A percentile compares a stretch with the other conserved stretches of the same genome.
phyloP scores from a whole-genome alignment of 2,329 filamentous ascomycete genomes.

The Thermothelomyces thermophilus region DNA sequence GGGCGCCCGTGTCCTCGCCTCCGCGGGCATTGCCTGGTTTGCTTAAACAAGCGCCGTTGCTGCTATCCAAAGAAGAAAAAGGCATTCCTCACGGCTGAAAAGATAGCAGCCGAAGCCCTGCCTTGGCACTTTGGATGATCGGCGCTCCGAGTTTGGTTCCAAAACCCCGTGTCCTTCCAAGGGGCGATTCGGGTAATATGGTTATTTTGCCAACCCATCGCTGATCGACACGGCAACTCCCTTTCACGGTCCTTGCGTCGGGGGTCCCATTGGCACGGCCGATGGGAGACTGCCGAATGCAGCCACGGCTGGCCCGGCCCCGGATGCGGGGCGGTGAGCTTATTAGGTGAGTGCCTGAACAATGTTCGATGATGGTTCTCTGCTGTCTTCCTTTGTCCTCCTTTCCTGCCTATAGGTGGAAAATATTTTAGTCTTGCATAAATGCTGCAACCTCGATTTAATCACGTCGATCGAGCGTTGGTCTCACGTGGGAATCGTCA shows the following conservation, averaged over 20 bases:
- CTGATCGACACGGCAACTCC: conserved; percentile 13
- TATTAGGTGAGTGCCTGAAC: neutral
- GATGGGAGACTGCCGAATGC: conserved; percentile 21
- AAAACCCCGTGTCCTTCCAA: conserved; percentile 12
- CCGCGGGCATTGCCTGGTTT: conserved; percentile 8
- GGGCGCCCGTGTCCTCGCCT: neutral
- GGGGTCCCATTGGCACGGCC: conserved; percentile 19
- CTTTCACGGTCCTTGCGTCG: conserved; percentile 13
- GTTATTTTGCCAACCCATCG: conserved; percentile 23
- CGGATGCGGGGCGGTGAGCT: conserved; percentile 7
- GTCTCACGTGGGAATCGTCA: neutral
- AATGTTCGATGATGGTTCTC: neutral
- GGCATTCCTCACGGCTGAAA: conserved; percentile 12
- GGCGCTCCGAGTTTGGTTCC: neutral
- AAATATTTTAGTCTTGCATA: conserved; percentile 1
- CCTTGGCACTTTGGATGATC: conserved; percentile 27
- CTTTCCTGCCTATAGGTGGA: conserved; percentile 6
- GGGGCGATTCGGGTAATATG: conserved; percentile 24
- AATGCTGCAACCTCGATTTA: neutral
- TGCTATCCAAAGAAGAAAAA: neutral
- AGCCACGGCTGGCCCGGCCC: conserved; percentile 15
- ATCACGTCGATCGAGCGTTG: neutral
- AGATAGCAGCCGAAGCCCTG: neutral
- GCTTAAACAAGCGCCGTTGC: neutral
- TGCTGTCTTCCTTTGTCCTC: conserved; percentile 1